Evolutionary conservation across 2,329 filamentous ascomycete genomes (phyloP).

Genomic region (Penicillium sp.): DNA sequence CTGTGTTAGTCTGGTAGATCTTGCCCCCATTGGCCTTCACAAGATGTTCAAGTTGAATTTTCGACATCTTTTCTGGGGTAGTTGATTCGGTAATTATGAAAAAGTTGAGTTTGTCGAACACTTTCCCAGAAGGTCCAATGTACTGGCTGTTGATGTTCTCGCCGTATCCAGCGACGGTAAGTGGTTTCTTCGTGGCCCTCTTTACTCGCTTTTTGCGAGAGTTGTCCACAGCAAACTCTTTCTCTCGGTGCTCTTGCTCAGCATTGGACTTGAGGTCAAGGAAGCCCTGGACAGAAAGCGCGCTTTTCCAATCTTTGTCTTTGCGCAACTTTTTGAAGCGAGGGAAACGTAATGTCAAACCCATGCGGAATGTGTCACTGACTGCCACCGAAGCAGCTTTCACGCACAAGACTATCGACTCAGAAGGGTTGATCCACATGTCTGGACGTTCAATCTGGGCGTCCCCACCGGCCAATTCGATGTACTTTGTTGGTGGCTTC

Average conservation of each 20-base stretch:
- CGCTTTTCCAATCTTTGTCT: constrained; percentile 83
- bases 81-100: constrained; percentile 77
- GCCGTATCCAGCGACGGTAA: constrained; percentile 74
- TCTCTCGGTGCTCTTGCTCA: constrained; percentile 71
- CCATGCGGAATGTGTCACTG: constrained; percentile 76
- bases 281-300: constrained; percentile 78
- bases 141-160: constrained; percentile 54
- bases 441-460: constrained; percentile 79
- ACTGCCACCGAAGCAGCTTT: constrained; percentile 79
- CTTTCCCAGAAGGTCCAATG: constrained; percentile 58
- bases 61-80: constrained; percentile 71
- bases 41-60: constrained; percentile 75
- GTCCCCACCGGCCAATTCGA: constrained; percentile 79
- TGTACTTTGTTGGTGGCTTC: constrained; percentile 73
- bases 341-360: constrained; percentile 83
- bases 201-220: constrained; percentile 65
- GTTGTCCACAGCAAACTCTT: constrained; percentile 72
- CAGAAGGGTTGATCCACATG: constrained; percentile 86
- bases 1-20: constrained; percentile 72
- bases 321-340: constrained; percentile 78
- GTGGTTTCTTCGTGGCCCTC: constrained; percentile 63
- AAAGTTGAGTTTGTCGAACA: constrained; percentile 78
- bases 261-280: constrained; percentile 67
- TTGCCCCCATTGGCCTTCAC: constrained; percentile 82
- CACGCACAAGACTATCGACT: constrained; percentile 83